Percentiles rank a stretch among this genome's conserved stretches.
Evolutionary conservation across 2,329 filamentous ascomycete species (phyloP).

Genomic region (Arthrobotrys conoides): DNA sequence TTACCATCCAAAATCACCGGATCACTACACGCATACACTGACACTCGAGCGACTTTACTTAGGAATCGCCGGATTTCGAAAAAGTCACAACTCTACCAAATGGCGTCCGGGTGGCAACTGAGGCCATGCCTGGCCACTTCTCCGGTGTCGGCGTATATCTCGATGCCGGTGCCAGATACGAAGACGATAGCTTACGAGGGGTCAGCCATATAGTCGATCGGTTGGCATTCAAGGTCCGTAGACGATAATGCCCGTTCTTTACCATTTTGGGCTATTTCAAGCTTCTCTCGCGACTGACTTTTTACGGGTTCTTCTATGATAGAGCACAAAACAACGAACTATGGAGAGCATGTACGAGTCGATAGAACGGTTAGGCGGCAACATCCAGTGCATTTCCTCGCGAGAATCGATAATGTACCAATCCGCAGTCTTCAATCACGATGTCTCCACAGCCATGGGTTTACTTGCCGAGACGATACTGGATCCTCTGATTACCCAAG

Average conservation of each 20-base stretch:
- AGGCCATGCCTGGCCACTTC: constrained; percentile 93
- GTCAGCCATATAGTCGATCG: constrained; percentile 97
- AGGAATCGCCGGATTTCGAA: constrained; percentile 90
- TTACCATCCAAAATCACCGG: neutral
- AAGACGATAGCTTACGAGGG: constrained; percentile 85
- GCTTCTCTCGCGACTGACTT: neutral
- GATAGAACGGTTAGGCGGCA: constrained; percentile 89
- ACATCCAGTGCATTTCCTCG: constrained; percentile 96
- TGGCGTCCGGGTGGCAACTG: constrained; percentile 93
- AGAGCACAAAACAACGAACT: constrained; percentile 76
- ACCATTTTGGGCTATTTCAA: neutral
- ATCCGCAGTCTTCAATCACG: constrained; percentile 94
- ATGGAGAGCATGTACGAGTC: constrained; percentile 89
- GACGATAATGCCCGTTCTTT: neutral
- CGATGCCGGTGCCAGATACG: constrained; percentile 93
- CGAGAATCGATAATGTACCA: constrained; percentile 99
- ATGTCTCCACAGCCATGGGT: constrained; percentile 84
- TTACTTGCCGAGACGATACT: constrained; percentile 94
- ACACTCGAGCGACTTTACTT: neutral
- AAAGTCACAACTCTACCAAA: constrained; percentile 89
- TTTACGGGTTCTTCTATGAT: constrained; percentile 63
- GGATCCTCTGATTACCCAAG: constrained; percentile 84
- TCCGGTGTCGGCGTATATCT: constrained; percentile 95
- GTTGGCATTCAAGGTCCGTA: constrained; percentile 85
- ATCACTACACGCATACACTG: neutral